These are phyloP conservation scores for Pseudonitzschia multiseries DNA, from an alignment of 108 stramenopile genomes.

Conservation along the genomic window DNA sequence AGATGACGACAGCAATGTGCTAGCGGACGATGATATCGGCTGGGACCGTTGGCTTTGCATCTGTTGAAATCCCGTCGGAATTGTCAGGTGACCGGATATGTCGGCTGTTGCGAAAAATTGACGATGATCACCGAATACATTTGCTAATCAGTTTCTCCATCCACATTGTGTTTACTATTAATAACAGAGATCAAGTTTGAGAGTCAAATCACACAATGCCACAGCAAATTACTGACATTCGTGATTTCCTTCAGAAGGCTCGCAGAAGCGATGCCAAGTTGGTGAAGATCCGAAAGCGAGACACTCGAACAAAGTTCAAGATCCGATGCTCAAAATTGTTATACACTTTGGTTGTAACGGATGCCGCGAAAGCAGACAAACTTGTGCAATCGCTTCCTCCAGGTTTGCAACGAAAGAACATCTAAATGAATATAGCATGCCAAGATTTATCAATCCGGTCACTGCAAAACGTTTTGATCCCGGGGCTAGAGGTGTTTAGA, in stretches of 20 bases:
- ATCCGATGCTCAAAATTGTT: slow-evolving; percentile 96
- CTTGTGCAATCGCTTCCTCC: slow-evolving; percentile 97
- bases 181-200: slow-evolving; percentile 9
- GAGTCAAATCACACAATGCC: slow-evolving; percentile 56
- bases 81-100: too few relatives aligned
- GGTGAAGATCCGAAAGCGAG: slow-evolving; percentile 95
- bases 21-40: too few relatives aligned
- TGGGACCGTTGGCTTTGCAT: too few relatives aligned
- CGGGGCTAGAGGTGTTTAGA: neutral
- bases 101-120: too few relatives aligned
- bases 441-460: slow-evolving; percentile 1
- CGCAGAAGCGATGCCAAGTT: slow-evolving; percentile 94
- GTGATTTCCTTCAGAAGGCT: slow-evolving; percentile 95
- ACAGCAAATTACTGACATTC: slow-evolving; percentile 93
- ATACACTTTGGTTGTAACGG: slow-evolving; percentile 93
- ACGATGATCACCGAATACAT: too few relatives aligned
- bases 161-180: neutral
- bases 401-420: slow-evolving; percentile 87
- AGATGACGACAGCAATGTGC: too few relatives aligned
- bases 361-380: slow-evolving; percentile 98
- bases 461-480: slow-evolving; percentile 14
- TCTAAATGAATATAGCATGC: slow-evolving; percentile 51
- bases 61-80: too few relatives aligned
- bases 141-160: neutral
- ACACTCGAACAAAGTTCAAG: slow-evolving; percentile 96